Evolutionary conservation across 306 rosid genomes (phyloP).

Genomic region (Canavalia ensiformis): DNA sequence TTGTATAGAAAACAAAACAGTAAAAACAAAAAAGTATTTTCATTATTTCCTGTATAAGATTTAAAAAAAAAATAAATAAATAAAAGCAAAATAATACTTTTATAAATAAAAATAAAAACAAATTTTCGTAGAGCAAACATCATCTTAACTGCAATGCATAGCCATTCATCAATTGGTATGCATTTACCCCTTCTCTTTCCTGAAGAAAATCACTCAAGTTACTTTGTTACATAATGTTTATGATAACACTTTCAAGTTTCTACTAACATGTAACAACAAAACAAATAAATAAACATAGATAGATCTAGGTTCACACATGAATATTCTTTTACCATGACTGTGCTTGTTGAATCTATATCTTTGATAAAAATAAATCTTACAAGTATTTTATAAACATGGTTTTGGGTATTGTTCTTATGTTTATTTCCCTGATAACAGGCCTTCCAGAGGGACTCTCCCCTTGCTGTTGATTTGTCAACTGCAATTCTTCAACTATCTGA

Average conservation of each 20-base stretch:
- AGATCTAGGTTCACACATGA: not conserved
- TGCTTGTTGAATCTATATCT: not conserved
- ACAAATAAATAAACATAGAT: not conserved
- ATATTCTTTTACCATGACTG: not conserved
- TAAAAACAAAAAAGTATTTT: too few relatives aligned
- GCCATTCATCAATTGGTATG: too few relatives aligned
- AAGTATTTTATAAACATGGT: not conserved
- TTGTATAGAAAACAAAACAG: too few relatives aligned
- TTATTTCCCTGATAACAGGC: slow-evolving; percentile 61
- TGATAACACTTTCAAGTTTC: not conserved
- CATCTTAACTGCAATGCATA: too few relatives aligned
- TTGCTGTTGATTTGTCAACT: slow-evolving; percentile 85
- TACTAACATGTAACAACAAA: not conserved
- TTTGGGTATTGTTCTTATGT: not conserved
- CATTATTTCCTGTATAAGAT: too few relatives aligned
- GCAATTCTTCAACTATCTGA: slow-evolving; percentile 95
- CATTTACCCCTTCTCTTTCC: not conserved
- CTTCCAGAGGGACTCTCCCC: slow-evolving; percentile 93
- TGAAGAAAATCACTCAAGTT: not conserved
- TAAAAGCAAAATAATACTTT: too few relatives aligned
- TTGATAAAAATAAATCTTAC: not conserved
- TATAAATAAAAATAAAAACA: too few relatives aligned
- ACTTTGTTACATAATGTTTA: not conserved
- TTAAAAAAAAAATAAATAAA: too few relatives aligned
- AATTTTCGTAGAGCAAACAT: too few relatives aligned